phyloP scores from a whole-genome alignment of 176 grass and related monocot genomes.

The Phragmites australis region DNA sequence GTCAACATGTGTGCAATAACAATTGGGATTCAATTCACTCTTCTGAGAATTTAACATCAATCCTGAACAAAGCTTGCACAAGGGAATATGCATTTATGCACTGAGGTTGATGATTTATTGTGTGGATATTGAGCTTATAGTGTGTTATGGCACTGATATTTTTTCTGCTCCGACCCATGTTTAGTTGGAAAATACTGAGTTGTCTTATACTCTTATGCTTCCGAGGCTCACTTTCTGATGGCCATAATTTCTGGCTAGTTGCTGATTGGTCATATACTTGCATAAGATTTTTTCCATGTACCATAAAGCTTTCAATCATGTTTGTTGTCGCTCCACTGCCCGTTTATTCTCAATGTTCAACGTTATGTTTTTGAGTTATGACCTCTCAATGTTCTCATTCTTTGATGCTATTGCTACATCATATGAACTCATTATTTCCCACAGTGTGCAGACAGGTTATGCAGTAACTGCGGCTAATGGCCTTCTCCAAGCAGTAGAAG shows the following conservation, averaged over 20 bases:
- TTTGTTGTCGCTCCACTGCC: background rate
- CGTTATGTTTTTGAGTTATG: background rate
- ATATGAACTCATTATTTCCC: slow-evolving; percentile 30
- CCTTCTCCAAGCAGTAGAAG: slow-evolving; percentile 72
- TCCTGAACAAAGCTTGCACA: background rate
- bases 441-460: slow-evolving; percentile 75
- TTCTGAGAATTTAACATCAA: background rate
- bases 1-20: background rate
- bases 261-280: background rate
- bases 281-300: background rate
- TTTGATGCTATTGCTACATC: background rate
- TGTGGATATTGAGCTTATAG: background rate
- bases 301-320: background rate
- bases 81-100: slow-evolving; percentile 11
- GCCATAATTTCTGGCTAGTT: background rate
- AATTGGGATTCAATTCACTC: background rate
- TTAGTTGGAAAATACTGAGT: background rate
- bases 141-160: background rate
- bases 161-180: background rate
- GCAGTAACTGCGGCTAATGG: slow-evolving; percentile 51
- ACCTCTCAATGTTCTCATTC: background rate
- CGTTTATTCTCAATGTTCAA: background rate
- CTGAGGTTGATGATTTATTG: background rate
- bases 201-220: background rate
- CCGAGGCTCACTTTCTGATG: background rate